Evolutionary conservation across 2,329 filamentous ascomycete species (phyloP), one percentile per base, ranked within the genome.

Genomic region (Lecanoromycetidae sp.): DNA sequence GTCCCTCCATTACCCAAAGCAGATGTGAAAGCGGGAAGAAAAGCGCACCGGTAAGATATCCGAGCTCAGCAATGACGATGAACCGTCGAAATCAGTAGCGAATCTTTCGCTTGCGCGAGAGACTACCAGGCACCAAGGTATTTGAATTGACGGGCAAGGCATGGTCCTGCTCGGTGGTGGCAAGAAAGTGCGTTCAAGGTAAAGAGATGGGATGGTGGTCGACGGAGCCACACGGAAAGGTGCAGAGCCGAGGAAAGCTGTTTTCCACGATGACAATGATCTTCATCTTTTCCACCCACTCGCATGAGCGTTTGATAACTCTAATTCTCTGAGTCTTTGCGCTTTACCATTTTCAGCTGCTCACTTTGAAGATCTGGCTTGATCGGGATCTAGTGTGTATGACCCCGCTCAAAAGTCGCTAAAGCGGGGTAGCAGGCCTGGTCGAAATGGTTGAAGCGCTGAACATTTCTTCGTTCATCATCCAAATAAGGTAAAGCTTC

Each of bases 371-470:
- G 25, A n/a, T 13, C 1, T 6, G 5, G 34, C 25, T 19, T 15
- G 19, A 22, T 30, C 39, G 3, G 3, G 35, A 20, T 7, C 35
- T 46, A 46, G 43, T 27, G 35, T 15, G 13, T 30, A 15, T 23
- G 26, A 46, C 43, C 43, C 43, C 43, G 35, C 35, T 39, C 8
- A 15, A 33, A 46, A 8, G 15, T 30, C 13, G n/a, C 26, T 25
- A 34, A 22, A 45, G 43, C 43, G 27, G 43, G 43, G 34, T 46
- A 20, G 35, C n/a, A n/a, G n/a, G n/a, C n/a, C n/a, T n/a, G n/a
- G 17, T 25, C 37, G 19, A 40, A 17, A 27, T 13, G n/a, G n/a
- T n/a, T n/a, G n/a, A n/a, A n/a, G n/a, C n/a, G n/a, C n/a, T 41
- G 38, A 15, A 9, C 12, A 19, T 44, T 20, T 22, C 12, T 10